Conservation (phyloP, 2,329 filamentous ascomycete genomes). For the Aspergillus ibericus region DNA sequence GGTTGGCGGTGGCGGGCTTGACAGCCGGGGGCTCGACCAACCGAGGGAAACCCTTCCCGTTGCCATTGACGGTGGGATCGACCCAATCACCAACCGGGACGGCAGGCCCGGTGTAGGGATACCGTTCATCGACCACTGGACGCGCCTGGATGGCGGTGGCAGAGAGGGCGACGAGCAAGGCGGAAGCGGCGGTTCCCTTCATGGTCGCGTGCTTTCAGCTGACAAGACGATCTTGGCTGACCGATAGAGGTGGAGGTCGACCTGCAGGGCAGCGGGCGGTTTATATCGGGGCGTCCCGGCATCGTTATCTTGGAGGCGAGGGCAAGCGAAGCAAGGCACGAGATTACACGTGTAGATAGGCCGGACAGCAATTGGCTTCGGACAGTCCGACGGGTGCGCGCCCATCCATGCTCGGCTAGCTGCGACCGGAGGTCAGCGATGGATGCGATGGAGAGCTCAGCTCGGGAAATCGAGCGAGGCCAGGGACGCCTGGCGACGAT, state of each 20-base stretch:
- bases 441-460: not conserved
- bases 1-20: constrained; percentile 43
- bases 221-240: not conserved
- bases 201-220: constrained; percentile 12
- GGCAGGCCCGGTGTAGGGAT: constrained; percentile 51
- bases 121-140: constrained; percentile 44
- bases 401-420: not conserved
- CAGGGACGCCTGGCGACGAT: not conserved
- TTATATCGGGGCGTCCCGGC: not conserved
- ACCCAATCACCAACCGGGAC: constrained; percentile 56
- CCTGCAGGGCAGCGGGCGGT: not conserved
- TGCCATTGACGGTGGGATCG: constrained; percentile 51
- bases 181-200: constrained; percentile 23
- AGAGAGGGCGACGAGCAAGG: constrained; percentile 23
- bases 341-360: constrained; percentile 9
- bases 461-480: not conserved
- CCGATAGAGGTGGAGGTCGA: not conserved
- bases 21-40: constrained; percentile 54
- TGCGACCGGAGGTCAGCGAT: not conserved
- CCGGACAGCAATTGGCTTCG: constrained; percentile 7
- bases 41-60: constrained; percentile 54
- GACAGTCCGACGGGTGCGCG: not conserved
- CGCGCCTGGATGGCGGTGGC: constrained; percentile 21
- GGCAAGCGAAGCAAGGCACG: not conserved
- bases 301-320: not conserved